Evolutionary conservation across 2,329 filamentous ascomycete species (phyloP).

Genomic region (Hymenoscyphus linearis): DNA sequence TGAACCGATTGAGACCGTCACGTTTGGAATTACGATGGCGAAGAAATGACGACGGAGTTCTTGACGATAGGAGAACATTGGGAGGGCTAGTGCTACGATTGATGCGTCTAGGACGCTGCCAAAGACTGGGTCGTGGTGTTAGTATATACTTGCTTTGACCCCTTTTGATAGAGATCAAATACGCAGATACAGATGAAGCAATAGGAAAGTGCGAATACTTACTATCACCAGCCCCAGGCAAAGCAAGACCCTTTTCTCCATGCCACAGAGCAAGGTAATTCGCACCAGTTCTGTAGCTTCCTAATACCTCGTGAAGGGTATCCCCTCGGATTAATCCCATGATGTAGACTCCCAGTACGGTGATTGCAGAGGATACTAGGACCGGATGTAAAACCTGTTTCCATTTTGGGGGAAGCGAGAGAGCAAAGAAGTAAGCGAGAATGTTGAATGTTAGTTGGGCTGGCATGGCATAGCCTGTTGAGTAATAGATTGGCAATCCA

Average conservation of each 20-base stretch:
- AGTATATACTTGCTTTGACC: neutral
- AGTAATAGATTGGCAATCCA: constrained; percentile 51
- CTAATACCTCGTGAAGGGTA: constrained; percentile 38
- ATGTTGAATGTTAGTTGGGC: constrained; percentile 43
- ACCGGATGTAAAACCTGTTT: constrained; percentile 53
- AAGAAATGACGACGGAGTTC: constrained; percentile 50
- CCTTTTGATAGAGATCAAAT: neutral
- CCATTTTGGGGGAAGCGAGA: constrained; percentile 44
- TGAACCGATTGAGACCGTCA: constrained; percentile 46
- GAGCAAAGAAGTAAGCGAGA: constrained; percentile 46
- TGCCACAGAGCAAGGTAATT: constrained; percentile 50
- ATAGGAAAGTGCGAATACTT: neutral
- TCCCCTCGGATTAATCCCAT: constrained; percentile 43
- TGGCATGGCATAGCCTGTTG: constrained; percentile 44
- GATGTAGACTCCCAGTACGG: constrained; percentile 48
- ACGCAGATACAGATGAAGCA: neutral
- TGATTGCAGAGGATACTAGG: constrained; percentile 48
- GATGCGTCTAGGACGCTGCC: constrained; percentile 49
- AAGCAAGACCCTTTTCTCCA: constrained; percentile 26
- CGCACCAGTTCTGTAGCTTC: constrained; percentile 45
- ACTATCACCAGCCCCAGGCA: constrained; percentile 50
- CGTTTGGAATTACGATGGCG: constrained; percentile 49
- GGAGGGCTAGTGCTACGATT: constrained; percentile 54
- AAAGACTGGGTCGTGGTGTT: constrained; percentile 34
- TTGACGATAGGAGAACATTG: constrained; percentile 55